Base-by-base conservation (phyloP, 495 filamentous ascomycete species). In the Xylaria acuta region DNA sequence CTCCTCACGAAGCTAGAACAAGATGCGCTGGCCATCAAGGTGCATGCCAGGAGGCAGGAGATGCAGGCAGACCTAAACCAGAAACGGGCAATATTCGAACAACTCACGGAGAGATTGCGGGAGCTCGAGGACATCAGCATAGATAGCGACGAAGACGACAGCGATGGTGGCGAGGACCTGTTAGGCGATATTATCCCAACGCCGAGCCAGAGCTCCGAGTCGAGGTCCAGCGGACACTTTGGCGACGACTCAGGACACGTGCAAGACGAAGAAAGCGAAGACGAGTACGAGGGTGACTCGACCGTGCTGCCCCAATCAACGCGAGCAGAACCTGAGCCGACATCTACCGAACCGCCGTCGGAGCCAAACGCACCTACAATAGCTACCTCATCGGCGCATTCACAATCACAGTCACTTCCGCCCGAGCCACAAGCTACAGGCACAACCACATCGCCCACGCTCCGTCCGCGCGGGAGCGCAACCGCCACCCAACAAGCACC, bases 1-100 rank as follows among this genome's bases (percentile, higher is more conserved):
- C 88, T 94, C 60, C 92, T 97, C 54, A 86, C 91, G 40, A 88
- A 86, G 67, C 87, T 97, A 30, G 94, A 97, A 78, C 92, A 93
- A 71, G 89, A 91, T 54, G 88, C 90, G 40, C 82, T 89, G 6
- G 77, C 83, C 54, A 80, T 94, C 72, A 93, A 93, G 80, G 84
- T 89, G 25, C 86, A 87, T 65, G 82, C 89, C 47, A 88, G 88
- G 66, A 89, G 91, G 54, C 88, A 93, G 71, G 88, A 90, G 63
- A 80, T 88, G 16, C 92, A 95, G 77, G 80, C 85, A 2, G 90
- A 92, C 59, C 85, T 97, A 4, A 82, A 86, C 49, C 82, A 83
- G 18, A 91, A 94, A 74, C 86, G 89, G 25, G 87, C 92, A 14
- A 74, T 84, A 0, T 83, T 92, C 40, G 86, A 89, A 56, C 82